These are phyloP conservation scores for Penicillium griseofulvum DNA, from an alignment of 2,329 filamentous ascomycete species.

Conservation along the genomic window DNA sequence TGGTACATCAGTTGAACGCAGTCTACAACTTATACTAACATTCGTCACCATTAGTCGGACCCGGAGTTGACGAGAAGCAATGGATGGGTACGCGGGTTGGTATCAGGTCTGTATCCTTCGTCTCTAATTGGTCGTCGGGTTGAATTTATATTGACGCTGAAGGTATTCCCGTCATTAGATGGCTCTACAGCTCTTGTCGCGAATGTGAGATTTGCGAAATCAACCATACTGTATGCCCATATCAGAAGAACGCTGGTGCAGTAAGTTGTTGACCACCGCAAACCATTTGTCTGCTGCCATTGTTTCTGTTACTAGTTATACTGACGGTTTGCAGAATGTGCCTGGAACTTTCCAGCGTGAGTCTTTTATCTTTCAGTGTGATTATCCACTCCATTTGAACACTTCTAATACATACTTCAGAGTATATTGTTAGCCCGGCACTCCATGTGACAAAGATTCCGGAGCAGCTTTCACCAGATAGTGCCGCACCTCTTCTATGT, in stretches of 20 bases:
- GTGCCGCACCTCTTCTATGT: slow-evolving; percentile 38
- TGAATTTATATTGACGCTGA: neutral
- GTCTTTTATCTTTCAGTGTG: neutral
- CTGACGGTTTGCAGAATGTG: slow-evolving; percentile 28
- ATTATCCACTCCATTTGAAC: neutral
- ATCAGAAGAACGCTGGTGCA: slow-evolving; percentile 39
- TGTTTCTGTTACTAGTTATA: neutral
- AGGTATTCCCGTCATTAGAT: slow-evolving; percentile 20
- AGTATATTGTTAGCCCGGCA: slow-evolving; percentile 38
- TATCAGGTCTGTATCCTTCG: slow-evolving; percentile 27
- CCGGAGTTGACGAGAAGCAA: slow-evolving; percentile 23
- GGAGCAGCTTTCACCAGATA: slow-evolving; percentile 29
- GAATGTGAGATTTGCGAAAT: slow-evolving; percentile 40
- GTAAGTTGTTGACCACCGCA: slow-evolving; percentile 18
- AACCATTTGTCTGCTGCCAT: neutral
- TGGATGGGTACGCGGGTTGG: slow-evolving; percentile 35
- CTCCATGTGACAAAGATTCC: slow-evolving; percentile 39
- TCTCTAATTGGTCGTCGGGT: neutral
- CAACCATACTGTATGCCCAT: slow-evolving; percentile 40
- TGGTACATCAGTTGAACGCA: neutral
- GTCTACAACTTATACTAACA: neutral
- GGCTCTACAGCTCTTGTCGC: slow-evolving; percentile 40
- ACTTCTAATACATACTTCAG: slow-evolving; percentile 11
- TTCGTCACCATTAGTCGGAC: slow-evolving; percentile 22
- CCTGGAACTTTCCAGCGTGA: slow-evolving; percentile 40